A percentile compares a stretch with the other conserved stretches of the same genome.
These are phyloP conservation scores for Xylaria arbuscula DNA, from an alignment of 2,329 filamentous ascomycete genomes.

Conservation along the genomic window DNA sequence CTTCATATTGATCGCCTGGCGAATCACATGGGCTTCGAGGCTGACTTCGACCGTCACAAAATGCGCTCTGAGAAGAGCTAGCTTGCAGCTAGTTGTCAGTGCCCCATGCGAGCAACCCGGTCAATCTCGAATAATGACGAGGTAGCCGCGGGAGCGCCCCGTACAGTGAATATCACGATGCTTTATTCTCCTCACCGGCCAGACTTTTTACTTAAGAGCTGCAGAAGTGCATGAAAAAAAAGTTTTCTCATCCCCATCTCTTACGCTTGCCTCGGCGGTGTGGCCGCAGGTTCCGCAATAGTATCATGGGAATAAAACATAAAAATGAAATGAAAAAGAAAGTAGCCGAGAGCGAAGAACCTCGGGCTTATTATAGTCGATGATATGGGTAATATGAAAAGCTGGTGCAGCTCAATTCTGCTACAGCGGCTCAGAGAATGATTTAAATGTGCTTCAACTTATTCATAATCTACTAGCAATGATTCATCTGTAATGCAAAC, in stretches of 20 bases:
- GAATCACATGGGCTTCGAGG: constrained; percentile 12
- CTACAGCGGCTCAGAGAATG: neutral
- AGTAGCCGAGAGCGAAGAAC: neutral
- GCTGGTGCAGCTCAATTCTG: neutral
- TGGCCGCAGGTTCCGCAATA: neutral
- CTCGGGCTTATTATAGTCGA: no score
- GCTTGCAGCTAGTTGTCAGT: constrained; percentile 9
- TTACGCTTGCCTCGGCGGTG: constrained; percentile 10
- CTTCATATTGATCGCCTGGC: constrained; percentile 16
- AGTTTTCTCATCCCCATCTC: constrained; percentile 19
- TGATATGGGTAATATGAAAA: neutral
- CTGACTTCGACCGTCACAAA: constrained; percentile 7
- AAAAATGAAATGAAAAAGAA: neutral
- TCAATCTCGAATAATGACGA: constrained; percentile 32
- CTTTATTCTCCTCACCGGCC: neutral
- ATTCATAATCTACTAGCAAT: neutral
- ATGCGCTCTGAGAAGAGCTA: constrained; percentile 1
- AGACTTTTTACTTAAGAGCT: constrained; percentile 25
- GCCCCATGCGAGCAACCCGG: neutral
- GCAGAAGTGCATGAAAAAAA: constrained; percentile 21
- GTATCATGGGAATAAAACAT: neutral
- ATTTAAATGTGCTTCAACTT: neutral
- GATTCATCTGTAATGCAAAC: neutral
- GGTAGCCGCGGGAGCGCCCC: constrained; percentile 29
- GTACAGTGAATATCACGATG: constrained; percentile 30